phyloP scores from a whole-genome alignment of 2,329 filamentous ascomycete genomes.

The Fusarium dlaminii region DNA sequence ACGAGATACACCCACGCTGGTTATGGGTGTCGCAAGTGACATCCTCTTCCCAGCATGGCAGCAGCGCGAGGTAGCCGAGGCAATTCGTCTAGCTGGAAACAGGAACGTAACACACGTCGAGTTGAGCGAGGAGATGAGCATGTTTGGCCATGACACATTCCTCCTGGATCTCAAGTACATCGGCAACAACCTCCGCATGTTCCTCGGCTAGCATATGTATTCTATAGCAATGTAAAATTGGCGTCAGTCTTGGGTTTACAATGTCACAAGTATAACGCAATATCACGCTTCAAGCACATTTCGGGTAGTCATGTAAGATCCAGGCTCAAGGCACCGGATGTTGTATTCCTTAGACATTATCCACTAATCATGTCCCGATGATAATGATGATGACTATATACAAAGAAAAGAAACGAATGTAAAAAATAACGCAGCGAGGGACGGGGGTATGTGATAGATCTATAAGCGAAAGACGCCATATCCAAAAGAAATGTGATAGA shows the following conservation, averaged over 20 bases:
- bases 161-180: constrained; percentile 91
- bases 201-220: constrained; percentile 66
- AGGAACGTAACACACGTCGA: constrained; percentile 86
- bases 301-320: constrained; percentile 18
- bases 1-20: constrained; percentile 80
- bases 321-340: constrained; percentile 10
- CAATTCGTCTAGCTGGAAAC: constrained; percentile 81
- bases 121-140: constrained; percentile 89
- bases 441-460: constrained; percentile 33
- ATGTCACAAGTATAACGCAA: background rate
- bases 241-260: background rate
- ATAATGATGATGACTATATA: constrained; percentile 25
- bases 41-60: constrained; percentile 99
- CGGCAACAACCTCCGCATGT: constrained; percentile 82
- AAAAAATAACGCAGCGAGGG: background rate
- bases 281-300: background rate
- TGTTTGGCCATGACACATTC: constrained; percentile 98
- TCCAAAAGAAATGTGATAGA: background rate
- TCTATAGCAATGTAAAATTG: background rate
- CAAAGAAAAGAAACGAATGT: constrained; percentile 2
- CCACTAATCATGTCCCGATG: constrained; percentile 35
- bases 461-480: constrained; percentile 32
- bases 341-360: constrained; percentile 36
- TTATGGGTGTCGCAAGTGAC: constrained; percentile 94
- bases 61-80: constrained; percentile 90